Evolutionary conservation across 2,329 filamentous ascomycete species (phyloP), one percentile per base, ranked within the genome.

Genomic region (Fusarium metavorans): DNA sequence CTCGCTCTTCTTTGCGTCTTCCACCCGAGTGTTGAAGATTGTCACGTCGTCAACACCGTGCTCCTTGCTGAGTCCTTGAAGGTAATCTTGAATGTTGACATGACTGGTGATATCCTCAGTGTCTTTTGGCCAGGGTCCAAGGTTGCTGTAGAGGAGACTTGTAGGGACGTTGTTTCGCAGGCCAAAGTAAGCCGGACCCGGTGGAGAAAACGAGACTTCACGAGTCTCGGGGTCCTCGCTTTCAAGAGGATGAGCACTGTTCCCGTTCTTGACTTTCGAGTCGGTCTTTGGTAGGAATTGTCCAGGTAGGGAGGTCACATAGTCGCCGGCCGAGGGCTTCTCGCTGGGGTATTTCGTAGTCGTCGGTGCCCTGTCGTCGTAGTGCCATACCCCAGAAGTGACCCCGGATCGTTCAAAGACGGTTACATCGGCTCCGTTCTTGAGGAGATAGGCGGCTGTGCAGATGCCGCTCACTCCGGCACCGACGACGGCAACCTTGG

Each of bases 161-260:
- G 92, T 91, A 0, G 93, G 92, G 5, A 95, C 92, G 76, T 96
- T 97, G 39, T 93, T 94, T 78, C 92, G 92, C 9, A 95, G 83
- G 3, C 88, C 87, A 6, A 81, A 82, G 67, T 88, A 83, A 88
- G 89, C 84, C 86, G 95, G 83, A 1, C 81, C 81, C 0, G 80
- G 81, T 30, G 66, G 75, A 1, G 77, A 73, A 48, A 79, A 79
- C 1, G 75, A 57, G 7, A 72, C 59, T 16, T 71, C 52, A 1
- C 74, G 52, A 18, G 37, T 34, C 2, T 73, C 30, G 0, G 23
- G 13, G 6, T 77, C 45, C 4, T 57, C 11, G 0, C 2, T 30
- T 0, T 68, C 45, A 1, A 76, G 70, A 3, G 68, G 67, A 35
- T 73, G 66, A 0, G 2, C 1, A 18, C n/a, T 2, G 1, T 59